Evolutionary conservation across 805 yeast species (phyloP).

Genomic region (Wickerhamiella sorbophila): DNA sequence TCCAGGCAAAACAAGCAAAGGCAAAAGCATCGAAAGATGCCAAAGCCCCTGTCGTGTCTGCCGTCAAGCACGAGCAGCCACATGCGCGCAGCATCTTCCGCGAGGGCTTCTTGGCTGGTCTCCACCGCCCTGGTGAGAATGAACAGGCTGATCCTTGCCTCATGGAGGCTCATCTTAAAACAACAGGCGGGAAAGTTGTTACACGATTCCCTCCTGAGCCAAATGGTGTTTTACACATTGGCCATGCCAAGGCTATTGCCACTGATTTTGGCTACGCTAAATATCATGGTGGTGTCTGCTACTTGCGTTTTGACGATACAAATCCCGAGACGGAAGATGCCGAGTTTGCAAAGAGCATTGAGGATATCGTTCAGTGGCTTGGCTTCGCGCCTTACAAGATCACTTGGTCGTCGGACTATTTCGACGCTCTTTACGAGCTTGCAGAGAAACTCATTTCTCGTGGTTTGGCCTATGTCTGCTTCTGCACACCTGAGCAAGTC

Average conservation of each 20-base stretch:
- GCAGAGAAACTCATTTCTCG: slow-evolving; percentile 67
- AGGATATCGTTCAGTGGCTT: slow-evolving; percentile 79
- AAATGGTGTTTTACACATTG: slow-evolving; percentile 92
- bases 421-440: slow-evolving; percentile 71
- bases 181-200: slow-evolving; percentile 68
- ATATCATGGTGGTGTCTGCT: slow-evolving; percentile 72
- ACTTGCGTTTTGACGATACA: slow-evolving; percentile 90
- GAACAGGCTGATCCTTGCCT: slow-evolving; percentile 81
- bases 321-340: slow-evolving; percentile 99
- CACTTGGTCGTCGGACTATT: slow-evolving; percentile 92
- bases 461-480: slow-evolving; percentile 81
- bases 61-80: slow-evolving; percentile 5
- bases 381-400: slow-evolving; percentile 90
- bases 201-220: slow-evolving; percentile 99
- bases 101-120: slow-evolving; percentile 90
- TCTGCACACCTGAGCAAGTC: slow-evolving; percentile 84
- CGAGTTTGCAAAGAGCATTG: slow-evolving; percentile 68
- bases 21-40: slow-evolving; percentile 7
- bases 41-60: slow-evolving; percentile 6
- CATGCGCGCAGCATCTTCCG: slow-evolving; percentile 46
- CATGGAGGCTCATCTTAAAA: slow-evolving; percentile 63
- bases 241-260: slow-evolving; percentile 95
- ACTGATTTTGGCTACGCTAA: slow-evolving; percentile 97
- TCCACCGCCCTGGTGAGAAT: slow-evolving; percentile 91
- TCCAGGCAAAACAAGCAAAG: slow-evolving; percentile 20